A percentile compares a stretch with the other conserved stretches of the same genome.
These are phyloP conservation scores for Linum usitatissimum DNA, from an alignment of 345 rosid species.

Conservation along the genomic window DNA sequence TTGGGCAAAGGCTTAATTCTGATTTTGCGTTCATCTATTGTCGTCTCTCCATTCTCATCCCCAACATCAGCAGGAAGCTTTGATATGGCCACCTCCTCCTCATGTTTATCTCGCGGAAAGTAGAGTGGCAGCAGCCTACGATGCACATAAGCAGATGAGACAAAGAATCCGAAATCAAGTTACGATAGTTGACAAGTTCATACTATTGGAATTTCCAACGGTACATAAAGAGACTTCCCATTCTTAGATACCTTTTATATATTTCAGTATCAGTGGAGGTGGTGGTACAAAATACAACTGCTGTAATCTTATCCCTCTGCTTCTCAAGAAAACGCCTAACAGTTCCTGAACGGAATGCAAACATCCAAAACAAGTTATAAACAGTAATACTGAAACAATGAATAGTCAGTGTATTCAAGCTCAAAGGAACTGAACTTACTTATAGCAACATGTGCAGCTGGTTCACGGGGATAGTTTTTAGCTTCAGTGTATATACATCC, in stretches of 20 bases:
- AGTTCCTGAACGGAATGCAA: constrained; percentile 41
- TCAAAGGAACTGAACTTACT: constrained; percentile 42
- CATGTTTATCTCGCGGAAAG: constrained; percentile 92
- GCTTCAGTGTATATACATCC: constrained; percentile 90
- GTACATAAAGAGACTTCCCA: no score
- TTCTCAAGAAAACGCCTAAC: constrained; percentile 89
- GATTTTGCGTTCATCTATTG: constrained; percentile 89
- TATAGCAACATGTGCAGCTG: constrained; percentile 97
- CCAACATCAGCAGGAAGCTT: constrained; percentile 98
- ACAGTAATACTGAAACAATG: no score
- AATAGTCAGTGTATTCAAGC: constrained; percentile 10
- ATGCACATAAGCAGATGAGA: no score
- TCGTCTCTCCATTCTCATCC: constrained; percentile 97
- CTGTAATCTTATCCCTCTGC: constrained; percentile 70
- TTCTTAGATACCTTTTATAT: constrained; percentile 56
- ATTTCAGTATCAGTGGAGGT: constrained; percentile 85
- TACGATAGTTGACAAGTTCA: no score
- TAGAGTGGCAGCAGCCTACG: constrained; percentile 90
- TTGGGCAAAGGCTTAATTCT: constrained; percentile 90
- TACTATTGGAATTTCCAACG: no score
- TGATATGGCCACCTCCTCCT: constrained; percentile 73
- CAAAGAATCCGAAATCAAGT: no score
- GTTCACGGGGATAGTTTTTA: constrained; percentile 95
- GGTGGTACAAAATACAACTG: constrained; percentile 85
- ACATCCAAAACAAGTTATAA: neutral